Evolutionary conservation across 1,284 basidiomycete species (phyloP).

Genomic region (Cryptococcus deneoformans): DNA sequence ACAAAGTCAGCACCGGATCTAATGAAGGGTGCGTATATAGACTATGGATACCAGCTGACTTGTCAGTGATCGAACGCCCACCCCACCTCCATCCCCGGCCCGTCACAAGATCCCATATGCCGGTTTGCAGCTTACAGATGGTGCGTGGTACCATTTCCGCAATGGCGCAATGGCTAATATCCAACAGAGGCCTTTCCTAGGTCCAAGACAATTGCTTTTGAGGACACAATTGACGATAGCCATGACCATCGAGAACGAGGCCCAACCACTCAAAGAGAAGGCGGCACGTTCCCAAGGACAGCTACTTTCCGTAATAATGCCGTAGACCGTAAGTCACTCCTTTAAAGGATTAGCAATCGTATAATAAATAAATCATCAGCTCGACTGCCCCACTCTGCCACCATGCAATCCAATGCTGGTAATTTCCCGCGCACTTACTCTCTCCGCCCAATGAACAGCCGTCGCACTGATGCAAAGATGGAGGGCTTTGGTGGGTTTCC

Average conservation of each 20-base stretch:
- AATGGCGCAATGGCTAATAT: neutral
- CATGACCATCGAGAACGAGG: slow-evolving; percentile 21
- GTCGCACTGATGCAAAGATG: slow-evolving; percentile 22
- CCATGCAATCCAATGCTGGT: slow-evolving; percentile 16
- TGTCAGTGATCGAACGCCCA: slow-evolving; percentile 7
- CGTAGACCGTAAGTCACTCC: slow-evolving; percentile 11
- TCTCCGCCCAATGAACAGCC: slow-evolving; percentile 45
- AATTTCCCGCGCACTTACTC: slow-evolving; percentile 44
- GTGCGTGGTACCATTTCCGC: slow-evolving; percentile 3
- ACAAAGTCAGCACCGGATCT: neutral
- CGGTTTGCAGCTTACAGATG: slow-evolving; percentile 24
- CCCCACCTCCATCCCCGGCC: slow-evolving; percentile 1
- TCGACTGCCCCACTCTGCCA: slow-evolving; percentile 24
- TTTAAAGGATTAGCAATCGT: neutral
- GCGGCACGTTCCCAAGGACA: slow-evolving; percentile 37
- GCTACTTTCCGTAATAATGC: slow-evolving; percentile 34
- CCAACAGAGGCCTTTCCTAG: slow-evolving; percentile 51
- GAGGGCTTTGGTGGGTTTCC: slow-evolving; percentile 82
- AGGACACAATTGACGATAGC: slow-evolving; percentile 43
- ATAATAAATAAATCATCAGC: slow-evolving; percentile 4
- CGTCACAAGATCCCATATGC: slow-evolving; percentile 25
- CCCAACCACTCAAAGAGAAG: slow-evolving; percentile 27
- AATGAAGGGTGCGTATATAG: slow-evolving; percentile 7
- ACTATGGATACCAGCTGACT: neutral
- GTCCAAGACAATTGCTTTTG: slow-evolving; percentile 60